phyloP scores from a whole-genome alignment of 2,329 filamentous ascomycete genomes.

The Pseudocercospora crystallina region DNA sequence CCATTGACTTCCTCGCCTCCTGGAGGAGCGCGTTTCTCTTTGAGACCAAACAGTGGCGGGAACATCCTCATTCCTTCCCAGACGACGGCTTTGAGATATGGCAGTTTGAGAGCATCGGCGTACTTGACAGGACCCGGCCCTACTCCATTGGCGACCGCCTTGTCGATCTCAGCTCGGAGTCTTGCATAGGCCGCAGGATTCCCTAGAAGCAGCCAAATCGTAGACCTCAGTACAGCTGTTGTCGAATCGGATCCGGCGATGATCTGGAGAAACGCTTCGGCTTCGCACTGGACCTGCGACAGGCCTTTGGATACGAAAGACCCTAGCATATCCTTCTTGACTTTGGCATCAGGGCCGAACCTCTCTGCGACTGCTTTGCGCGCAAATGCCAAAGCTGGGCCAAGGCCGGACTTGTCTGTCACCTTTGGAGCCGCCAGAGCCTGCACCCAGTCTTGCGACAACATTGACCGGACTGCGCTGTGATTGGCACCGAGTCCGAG shows the following conservation, averaged over 20 bases:
- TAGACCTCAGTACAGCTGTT: constrained; percentile 53
- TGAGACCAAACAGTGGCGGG: constrained; percentile 32
- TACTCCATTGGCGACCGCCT: constrained; percentile 19
- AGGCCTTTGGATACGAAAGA: constrained; percentile 49
- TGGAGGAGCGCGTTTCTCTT: constrained; percentile 26
- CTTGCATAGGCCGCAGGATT: constrained; percentile 46
- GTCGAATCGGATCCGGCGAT: constrained; percentile 58
- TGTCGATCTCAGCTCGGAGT: constrained; percentile 51
- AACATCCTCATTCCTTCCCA: constrained; percentile 35
- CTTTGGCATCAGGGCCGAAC: constrained; percentile 25
- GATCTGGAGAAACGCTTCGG: constrained; percentile 43
- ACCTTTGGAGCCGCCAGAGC: constrained; percentile 26
- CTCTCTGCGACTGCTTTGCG: constrained; percentile 28
- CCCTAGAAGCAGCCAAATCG: constrained; percentile 50
- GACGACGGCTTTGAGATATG: constrained; percentile 34
- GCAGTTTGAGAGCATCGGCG: constrained; percentile 28
- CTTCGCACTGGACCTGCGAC: constrained; percentile 38
- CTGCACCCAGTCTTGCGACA: constrained; percentile 25
- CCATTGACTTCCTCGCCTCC: constrained; percentile 34
- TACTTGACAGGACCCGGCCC: constrained; percentile 19
- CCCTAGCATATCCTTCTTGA: constrained; percentile 52
- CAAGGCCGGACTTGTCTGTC: constrained; percentile 31
- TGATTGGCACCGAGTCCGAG: constrained; percentile 29
- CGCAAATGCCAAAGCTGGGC: constrained; percentile 28
- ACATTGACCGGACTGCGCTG: constrained; percentile 22